Evolutionary conservation across 805 yeast genomes (phyloP).

Genomic region (Teunomyces pallodes): DNA sequence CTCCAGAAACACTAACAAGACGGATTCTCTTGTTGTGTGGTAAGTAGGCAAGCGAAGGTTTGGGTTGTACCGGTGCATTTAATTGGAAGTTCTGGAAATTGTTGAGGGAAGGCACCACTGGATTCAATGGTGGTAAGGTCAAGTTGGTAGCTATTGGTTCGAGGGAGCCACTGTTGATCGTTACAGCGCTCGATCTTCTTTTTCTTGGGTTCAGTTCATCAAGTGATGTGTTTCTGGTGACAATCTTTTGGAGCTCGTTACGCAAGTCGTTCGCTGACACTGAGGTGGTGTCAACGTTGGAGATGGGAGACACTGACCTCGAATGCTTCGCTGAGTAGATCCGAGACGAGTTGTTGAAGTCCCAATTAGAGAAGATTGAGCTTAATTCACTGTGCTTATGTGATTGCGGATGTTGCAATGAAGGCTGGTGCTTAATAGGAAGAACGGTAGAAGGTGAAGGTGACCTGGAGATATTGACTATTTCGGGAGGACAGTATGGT

Average conservation of each 20-base stretch:
- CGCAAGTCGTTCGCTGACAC: constrained; percentile 11
- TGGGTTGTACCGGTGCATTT: constrained; percentile 8
- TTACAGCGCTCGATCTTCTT: constrained; percentile 12
- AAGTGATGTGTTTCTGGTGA: constrained; percentile 6
- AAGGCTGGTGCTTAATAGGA: constrained; percentile 1
- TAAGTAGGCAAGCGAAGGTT: constrained; percentile 48
- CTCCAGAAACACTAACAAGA: constrained; percentile 42
- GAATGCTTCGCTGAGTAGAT: constrained; percentile 4
- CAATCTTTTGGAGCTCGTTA: constrained; percentile 1
- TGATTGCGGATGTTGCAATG: constrained; percentile 11
- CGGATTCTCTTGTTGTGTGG: constrained; percentile 54
- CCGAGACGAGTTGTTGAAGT: constrained; percentile 7
- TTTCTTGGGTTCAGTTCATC: constrained; percentile 8
- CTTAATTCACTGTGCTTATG: constrained; percentile 6
- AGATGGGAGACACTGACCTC: constrained; percentile 11
- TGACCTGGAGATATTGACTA: neutral
- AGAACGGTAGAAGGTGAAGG: constrained; percentile 1
- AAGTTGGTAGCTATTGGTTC: constrained; percentile 13
- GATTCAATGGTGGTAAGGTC: constrained; percentile 40
- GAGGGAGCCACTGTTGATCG: constrained; percentile 3
- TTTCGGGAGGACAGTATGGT: neutral
- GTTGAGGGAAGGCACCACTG: constrained; percentile 31
- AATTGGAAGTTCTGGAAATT: constrained; percentile 26
- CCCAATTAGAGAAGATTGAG: constrained; percentile 18
- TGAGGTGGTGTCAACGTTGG: constrained; percentile 11